These are phyloP conservation scores for Xylariaceae sp. DNA, from an alignment of 2,329 filamentous ascomycete species.

Conservation along the genomic window DNA sequence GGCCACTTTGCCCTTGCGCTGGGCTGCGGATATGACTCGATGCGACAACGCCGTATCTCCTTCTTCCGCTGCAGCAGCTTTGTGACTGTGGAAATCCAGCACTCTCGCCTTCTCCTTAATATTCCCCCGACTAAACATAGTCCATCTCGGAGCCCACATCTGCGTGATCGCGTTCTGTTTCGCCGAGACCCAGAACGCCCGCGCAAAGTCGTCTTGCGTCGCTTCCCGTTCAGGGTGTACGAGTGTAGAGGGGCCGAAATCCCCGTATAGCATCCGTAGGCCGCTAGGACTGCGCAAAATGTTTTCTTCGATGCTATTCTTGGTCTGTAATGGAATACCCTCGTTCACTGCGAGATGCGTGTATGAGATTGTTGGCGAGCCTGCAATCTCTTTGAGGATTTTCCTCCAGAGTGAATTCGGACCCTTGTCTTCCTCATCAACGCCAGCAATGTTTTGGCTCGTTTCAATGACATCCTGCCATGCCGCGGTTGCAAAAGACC, in stretches of 20 bases:
- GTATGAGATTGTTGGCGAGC: slow-evolving; percentile 36
- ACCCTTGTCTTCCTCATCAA: slow-evolving; percentile 10
- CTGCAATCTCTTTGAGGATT: slow-evolving; percentile 48
- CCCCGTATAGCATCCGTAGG: slow-evolving; percentile 67
- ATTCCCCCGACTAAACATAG: slow-evolving; percentile 93
- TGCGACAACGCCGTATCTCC: background rate
- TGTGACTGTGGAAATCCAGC: slow-evolving; percentile 51
- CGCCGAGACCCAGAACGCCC: slow-evolving; percentile 75
- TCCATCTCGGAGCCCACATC: slow-evolving; percentile 84
- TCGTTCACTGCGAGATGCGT: slow-evolving; percentile 62
- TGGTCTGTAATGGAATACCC: slow-evolving; percentile 53
- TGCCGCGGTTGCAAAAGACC: slow-evolving; percentile 47
- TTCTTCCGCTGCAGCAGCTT: background rate
- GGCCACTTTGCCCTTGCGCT: slow-evolving; percentile 42
- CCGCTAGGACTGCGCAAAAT: slow-evolving; percentile 70
- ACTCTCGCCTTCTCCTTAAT: slow-evolving; percentile 83
- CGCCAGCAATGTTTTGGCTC: background rate
- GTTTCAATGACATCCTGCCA: slow-evolving; percentile 41
- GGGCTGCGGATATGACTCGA: slow-evolving; percentile 8
- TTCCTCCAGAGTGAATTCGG: slow-evolving; percentile 42
- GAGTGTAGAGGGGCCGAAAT: slow-evolving; percentile 61
- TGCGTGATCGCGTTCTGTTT: slow-evolving; percentile 79
- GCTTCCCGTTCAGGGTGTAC: background rate
- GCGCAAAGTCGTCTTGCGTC: slow-evolving; percentile 53
- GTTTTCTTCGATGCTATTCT: slow-evolving; percentile 48